Evolutionary conservation across 768 basidiomycete species (phyloP).

Genomic region (Rhodotorula taiwanensis): DNA sequence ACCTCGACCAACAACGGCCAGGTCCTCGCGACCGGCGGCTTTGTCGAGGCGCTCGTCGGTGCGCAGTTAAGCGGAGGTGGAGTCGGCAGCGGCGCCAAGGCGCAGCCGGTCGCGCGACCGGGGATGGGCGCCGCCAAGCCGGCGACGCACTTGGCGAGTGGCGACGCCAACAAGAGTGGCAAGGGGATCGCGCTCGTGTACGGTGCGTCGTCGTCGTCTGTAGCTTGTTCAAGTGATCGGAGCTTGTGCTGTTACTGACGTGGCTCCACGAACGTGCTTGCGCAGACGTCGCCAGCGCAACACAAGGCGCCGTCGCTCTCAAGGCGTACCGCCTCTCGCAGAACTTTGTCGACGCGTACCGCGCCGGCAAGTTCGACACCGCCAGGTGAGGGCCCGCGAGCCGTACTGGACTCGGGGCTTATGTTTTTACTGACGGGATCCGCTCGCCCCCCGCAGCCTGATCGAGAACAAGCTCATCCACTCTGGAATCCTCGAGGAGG

Average conservation of each 20-base stretch:
- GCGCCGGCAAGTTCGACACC: constrained; percentile 36
- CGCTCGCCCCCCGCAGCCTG: constrained; percentile 14
- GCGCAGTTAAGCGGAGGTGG: constrained; percentile 37
- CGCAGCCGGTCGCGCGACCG: constrained; percentile 23
- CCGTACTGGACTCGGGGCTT: no score
- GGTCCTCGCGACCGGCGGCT: constrained; percentile 38
- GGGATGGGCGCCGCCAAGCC: constrained; percentile 11
- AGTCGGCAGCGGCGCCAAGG: constrained; percentile 20
- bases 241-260: no score
- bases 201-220: constrained; percentile 36
- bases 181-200: constrained; percentile 40
- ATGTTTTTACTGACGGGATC: neutral
- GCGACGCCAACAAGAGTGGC: constrained; percentile 30
- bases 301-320: constrained; percentile 35
- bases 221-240: no score
- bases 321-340: constrained; percentile 36
- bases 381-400: constrained; percentile 34
- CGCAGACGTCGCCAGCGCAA: constrained; percentile 32
- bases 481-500: constrained; percentile 37
- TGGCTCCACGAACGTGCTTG: no score
- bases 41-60: constrained; percentile 40
- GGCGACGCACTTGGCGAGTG: constrained; percentile 13
- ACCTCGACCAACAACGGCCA: constrained; percentile 40
- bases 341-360: constrained; percentile 36
- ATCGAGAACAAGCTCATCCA: constrained; percentile 38